Percentiles rank a stretch among this genome's conserved stretches.
Evolutionary conservation across 805 yeast genomes (phyloP).

Genomic region (Starmerella powellii): DNA sequence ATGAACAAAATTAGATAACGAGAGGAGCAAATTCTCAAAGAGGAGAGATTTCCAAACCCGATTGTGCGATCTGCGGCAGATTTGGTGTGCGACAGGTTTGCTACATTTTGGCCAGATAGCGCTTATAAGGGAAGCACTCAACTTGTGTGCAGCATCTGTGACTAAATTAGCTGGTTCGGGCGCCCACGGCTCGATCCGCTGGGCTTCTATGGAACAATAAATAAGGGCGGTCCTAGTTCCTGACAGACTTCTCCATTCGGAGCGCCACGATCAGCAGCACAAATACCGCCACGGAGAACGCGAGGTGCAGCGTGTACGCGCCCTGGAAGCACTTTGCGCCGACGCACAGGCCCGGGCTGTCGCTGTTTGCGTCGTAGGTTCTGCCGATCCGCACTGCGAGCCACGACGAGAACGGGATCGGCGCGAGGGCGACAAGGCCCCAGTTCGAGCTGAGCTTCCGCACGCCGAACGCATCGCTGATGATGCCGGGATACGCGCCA

Average conservation of each 20-base stretch:
- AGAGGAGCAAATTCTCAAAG: no score
- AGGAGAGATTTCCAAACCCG: no score
- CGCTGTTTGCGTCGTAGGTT: constrained; percentile 42
- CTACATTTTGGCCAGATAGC: no score
- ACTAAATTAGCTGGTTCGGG: no score
- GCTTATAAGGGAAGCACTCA: no score
- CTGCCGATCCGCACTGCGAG: constrained; percentile 54
- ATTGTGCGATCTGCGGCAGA: no score
- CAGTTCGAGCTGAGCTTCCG: constrained; percentile 54
- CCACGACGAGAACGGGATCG: constrained; percentile 47
- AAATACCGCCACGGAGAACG: constrained; percentile 6
- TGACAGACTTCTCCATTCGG: not conserved
- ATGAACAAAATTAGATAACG: no score
- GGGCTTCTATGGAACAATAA: no score
- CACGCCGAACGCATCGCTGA: constrained; percentile 66
- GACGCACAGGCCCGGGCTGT: constrained; percentile 15
- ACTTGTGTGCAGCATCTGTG: no score
- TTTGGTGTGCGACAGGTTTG: no score
- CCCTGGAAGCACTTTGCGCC: constrained; percentile 17
- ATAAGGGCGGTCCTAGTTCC: no score
- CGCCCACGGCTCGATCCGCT: no score
- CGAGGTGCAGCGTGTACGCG: constrained; percentile 17
- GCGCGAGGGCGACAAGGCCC: constrained; percentile 60
- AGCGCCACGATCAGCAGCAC: constrained; percentile 7
- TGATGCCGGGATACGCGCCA: constrained; percentile 62